phyloP scores from a whole-genome alignment of 768 basidiomycete genomes.

The Candolleomyces aberdarensis region DNA sequence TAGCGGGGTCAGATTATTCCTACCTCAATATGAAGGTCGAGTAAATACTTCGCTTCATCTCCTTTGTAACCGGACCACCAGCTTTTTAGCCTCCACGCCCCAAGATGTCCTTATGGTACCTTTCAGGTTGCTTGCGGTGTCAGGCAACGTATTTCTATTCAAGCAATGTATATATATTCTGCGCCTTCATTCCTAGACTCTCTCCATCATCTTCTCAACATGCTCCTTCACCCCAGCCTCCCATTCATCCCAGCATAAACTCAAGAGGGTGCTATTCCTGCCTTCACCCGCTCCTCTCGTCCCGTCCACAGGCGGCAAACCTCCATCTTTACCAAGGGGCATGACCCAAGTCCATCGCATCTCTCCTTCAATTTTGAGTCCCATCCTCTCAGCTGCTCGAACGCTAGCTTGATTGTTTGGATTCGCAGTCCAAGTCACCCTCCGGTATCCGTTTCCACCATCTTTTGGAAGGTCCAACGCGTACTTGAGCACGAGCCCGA shows the following conservation, averaged over 20 bases:
- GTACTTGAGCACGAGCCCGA: conserved; percentile 39
- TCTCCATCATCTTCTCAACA: conserved; percentile 26
- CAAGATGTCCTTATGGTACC: too few species aligned
- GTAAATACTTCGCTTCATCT: too few species aligned
- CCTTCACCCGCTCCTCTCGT: conserved; percentile 34
- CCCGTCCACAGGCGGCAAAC: conserved; percentile 22
- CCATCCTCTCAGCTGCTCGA: conserved; percentile 47
- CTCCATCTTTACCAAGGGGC: conserved; percentile 25
- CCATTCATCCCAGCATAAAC: conserved; percentile 51
- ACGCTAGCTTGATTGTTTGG: conserved; percentile 43
- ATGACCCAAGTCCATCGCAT: conserved; percentile 49
- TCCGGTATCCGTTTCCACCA: conserved; percentile 48
- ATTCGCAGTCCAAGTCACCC: conserved; percentile 54
- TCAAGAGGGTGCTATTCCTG: conserved; percentile 33
- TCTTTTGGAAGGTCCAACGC: conserved; percentile 33
- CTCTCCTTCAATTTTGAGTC: conserved; percentile 47
- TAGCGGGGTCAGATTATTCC: too few species aligned
- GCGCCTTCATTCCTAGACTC: conserved; percentile 11
- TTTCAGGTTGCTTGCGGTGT: too few species aligned
- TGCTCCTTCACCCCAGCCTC: conserved; percentile 31
- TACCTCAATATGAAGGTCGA: too few species aligned
- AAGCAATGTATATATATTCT: background rate
- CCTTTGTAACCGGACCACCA: too few species aligned
- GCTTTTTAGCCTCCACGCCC: too few species aligned
- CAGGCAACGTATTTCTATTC: too few species aligned